Evolutionary conservation across 306 rosid species (phyloP), one percentile per base, ranked within the genome.

Genomic region (Astragalus glycyphyllos): DNA sequence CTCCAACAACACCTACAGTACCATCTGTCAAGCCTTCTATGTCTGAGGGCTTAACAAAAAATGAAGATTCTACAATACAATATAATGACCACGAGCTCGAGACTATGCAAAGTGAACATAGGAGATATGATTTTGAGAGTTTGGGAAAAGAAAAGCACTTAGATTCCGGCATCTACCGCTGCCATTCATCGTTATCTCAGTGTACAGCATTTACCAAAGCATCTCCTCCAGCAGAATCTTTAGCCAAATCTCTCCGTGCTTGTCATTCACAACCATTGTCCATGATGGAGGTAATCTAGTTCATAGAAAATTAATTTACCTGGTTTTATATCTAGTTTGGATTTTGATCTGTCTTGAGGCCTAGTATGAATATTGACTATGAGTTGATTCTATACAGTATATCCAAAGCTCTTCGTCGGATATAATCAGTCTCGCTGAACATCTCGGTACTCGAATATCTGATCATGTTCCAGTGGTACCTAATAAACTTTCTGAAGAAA

Each of bases 231-330:
- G 92, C 58, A 41, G 92, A 89, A 15, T 82, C 86, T 66, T 76
- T 79, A 60, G 72, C 54, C 8, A 88, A 89, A 69, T 72, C 96
- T 67, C 71, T 86, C 50, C 90, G 99, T 8, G 84, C 89, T 34
- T 91, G 90, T 61, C 97, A 91, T 56, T 95, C 99, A 37, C 99
- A 95, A 66, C 99, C 99, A 8, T 83, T 89, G 85, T 87, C 96
- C 73, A 89, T 89, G 93, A 65, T 79, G 83, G 99, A 87, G 97
- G 99, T 95, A 84, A 47, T 82, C 62, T 31, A 59, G 64, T 77
- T 50, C 56, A 57, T 70, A n/a, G 32, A 53, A 46, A 42, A 61
- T 10, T 15, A 29, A 32, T 9, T 44, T 23, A 5, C 35, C 44
- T 17, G 5, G 9, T 74, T 6, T 61, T 20, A 20, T 20, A 20